Evolutionary conservation across 129 eudicot genomes (phyloP).

Genomic region (Centrapalus pauciflorus): DNA sequence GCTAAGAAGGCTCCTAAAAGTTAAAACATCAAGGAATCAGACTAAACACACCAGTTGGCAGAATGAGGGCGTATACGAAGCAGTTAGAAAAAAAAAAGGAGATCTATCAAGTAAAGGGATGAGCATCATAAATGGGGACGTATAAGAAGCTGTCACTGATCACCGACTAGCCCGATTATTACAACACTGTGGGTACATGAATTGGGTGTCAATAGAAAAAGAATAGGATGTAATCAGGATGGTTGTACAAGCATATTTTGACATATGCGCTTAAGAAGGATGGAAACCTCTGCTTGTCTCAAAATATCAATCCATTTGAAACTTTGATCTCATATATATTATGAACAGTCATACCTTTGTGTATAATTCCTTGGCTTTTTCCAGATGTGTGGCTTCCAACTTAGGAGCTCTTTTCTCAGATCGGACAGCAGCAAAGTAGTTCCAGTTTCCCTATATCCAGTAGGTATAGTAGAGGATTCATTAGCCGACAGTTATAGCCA

Average conservation of each 20-base stretch:
- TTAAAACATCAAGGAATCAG: not conserved
- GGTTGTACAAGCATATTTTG: no score
- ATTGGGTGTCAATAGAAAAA: no score
- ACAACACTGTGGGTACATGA: no score
- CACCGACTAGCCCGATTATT: no score
- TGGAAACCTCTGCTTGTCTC: no score
- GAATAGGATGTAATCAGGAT: no score
- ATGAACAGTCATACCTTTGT: conserved; percentile 49
- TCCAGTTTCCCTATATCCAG: conserved; percentile 87
- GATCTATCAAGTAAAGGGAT: no score
- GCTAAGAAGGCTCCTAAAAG: not conserved
- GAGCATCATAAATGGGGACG: no score
- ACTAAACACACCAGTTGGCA: not conserved
- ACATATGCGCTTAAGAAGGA: no score
- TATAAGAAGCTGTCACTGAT: no score
- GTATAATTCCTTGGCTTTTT: conserved; percentile 92
- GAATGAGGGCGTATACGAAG: not conserved
- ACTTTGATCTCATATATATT: not conserved
- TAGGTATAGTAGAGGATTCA: conserved; percentile 13
- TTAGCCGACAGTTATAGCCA: not conserved
- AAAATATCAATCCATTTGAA: no score
- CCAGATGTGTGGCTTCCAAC: conserved; percentile 91
- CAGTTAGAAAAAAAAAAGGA: not conserved
- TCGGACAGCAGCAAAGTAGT: conserved; percentile 89
- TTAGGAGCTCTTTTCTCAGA: conserved; percentile 85